Conservation (phyloP, 2,329 filamentous ascomycete genomes). For the Fusarium pseudograminearum region DNA sequence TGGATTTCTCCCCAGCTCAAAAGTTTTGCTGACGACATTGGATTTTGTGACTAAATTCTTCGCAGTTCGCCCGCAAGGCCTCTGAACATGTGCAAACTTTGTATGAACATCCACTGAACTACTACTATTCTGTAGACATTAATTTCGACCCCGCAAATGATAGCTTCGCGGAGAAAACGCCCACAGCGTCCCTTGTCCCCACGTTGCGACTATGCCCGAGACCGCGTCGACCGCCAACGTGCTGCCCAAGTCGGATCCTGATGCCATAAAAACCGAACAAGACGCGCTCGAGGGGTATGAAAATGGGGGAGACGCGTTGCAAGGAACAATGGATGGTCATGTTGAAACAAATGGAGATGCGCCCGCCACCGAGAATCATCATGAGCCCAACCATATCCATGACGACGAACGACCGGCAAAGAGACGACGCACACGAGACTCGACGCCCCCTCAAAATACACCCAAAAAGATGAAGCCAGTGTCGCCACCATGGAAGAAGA, state of each 20-base stretch:
- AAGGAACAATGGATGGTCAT: conserved; percentile 27
- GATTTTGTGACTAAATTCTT: conserved; percentile 59
- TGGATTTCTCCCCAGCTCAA: conserved; percentile 52
- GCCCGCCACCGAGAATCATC: conserved; percentile 49
- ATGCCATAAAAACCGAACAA: conserved; percentile 44
- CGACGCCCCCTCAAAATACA: conserved; percentile 57
- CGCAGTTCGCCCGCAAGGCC: conserved; percentile 59
- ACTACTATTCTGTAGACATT: conserved; percentile 65
- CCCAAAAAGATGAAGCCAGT: conserved; percentile 60
- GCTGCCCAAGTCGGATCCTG: conserved; percentile 50
- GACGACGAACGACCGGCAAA: conserved; percentile 69
- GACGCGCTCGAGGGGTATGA: conserved; percentile 37
- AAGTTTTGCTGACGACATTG: conserved; percentile 65
- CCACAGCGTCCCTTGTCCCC: conserved; percentile 58
- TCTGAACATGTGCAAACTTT: conserved; percentile 68
- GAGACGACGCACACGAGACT: conserved; percentile 70
- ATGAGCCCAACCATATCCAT: conserved; percentile 55
- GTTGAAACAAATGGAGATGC: conserved; percentile 44
- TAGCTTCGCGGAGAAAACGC: conserved; percentile 66
- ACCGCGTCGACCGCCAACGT: conserved; percentile 67
- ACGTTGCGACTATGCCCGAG: conserved; percentile 67
- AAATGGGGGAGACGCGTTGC: conserved; percentile 38
- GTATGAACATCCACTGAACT: conserved; percentile 59
- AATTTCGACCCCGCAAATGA: conserved; percentile 70
- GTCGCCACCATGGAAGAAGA: conserved; percentile 95